These are phyloP conservation scores for Pleomassaria siparia DNA, from an alignment of 2,329 filamentous ascomycete genomes.

Conservation along the genomic window DNA sequence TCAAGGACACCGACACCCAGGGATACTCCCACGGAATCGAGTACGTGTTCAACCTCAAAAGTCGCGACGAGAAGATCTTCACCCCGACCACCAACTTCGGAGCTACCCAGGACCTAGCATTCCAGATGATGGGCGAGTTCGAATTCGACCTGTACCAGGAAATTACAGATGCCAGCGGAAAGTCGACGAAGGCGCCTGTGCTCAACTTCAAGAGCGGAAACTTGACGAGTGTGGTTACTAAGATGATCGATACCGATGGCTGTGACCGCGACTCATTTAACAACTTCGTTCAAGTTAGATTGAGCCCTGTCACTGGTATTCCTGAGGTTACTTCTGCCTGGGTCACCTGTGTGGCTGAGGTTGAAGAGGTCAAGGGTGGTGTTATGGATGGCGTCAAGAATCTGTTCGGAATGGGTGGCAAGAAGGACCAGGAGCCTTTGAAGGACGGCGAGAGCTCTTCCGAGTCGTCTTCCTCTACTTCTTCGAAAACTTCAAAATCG, in stretches of 20 bases:
- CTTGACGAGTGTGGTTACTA: constrained; percentile 77
- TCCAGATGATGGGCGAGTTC: constrained; percentile 82
- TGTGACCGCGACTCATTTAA: constrained; percentile 76
- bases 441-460: constrained; percentile 52
- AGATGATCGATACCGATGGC: constrained; percentile 75
- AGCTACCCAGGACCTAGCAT: constrained; percentile 77
- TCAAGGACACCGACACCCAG: constrained; percentile 76
- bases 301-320: constrained; percentile 73
- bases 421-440: constrained; percentile 76
- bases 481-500: constrained; percentile 39
- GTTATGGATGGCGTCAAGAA: constrained; percentile 95
- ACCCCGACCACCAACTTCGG: constrained; percentile 74
- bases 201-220: constrained; percentile 76
- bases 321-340: constrained; percentile 75
- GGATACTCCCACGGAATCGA: constrained; percentile 74
- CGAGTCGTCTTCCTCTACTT: constrained; percentile 49
- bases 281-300: constrained; percentile 74
- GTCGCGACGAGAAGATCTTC: constrained; percentile 80
- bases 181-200: constrained; percentile 59
- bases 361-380: constrained; percentile 69
- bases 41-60: constrained; percentile 70
- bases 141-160: constrained; percentile 78
- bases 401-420: constrained; percentile 89
- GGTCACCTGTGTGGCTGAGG: constrained; percentile 82
- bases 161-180: constrained; percentile 51